Conservation (phyloP, 2,329 filamentous ascomycete genomes). For the Periconia digitata region DNA sequence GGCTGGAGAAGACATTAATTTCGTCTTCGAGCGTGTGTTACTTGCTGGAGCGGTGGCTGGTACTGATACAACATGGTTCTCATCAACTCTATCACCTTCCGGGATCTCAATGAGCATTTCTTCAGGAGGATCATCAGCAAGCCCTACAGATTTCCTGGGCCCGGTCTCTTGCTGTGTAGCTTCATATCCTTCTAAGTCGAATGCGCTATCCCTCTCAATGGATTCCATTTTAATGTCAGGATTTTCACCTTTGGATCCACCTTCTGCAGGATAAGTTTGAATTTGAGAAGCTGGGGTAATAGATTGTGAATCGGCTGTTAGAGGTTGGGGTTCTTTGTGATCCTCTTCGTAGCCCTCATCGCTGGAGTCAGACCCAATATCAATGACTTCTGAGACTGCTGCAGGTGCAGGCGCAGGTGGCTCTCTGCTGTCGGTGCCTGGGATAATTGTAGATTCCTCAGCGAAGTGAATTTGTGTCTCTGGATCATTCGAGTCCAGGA, state of each 20-base stretch:
- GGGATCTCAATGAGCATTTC: slow-evolving; percentile 21
- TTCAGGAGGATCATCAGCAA: slow-evolving; percentile 6
- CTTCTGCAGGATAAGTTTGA: neutral
- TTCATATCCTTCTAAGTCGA: neutral
- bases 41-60: slow-evolving; percentile 28
- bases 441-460: too few relatives aligned
- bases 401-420: neutral
- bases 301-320: neutral
- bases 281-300: neutral
- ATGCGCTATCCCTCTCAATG: slow-evolving; percentile 24
- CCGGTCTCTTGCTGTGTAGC: slow-evolving; percentile 7
- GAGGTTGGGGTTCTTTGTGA: neutral
- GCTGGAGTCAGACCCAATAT: slow-evolving; percentile 24
- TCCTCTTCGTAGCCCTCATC: slow-evolving; percentile 3
- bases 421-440: neutral
- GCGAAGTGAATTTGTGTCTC: too few relatives aligned
- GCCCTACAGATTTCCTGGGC: neutral
- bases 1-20: slow-evolving; percentile 21
- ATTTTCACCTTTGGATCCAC: slow-evolving; percentile 1
- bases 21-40: slow-evolving; percentile 37
- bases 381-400: slow-evolving; percentile 18
- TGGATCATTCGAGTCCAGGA: neutral
- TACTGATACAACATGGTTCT: slow-evolving; percentile 20
- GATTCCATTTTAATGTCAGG: slow-evolving; percentile 34
- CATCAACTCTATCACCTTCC: slow-evolving; percentile 22